These are phyloP conservation scores for Obba rivulosa DNA, from an alignment of 768 basidiomycete species.

Conservation along the genomic window DNA sequence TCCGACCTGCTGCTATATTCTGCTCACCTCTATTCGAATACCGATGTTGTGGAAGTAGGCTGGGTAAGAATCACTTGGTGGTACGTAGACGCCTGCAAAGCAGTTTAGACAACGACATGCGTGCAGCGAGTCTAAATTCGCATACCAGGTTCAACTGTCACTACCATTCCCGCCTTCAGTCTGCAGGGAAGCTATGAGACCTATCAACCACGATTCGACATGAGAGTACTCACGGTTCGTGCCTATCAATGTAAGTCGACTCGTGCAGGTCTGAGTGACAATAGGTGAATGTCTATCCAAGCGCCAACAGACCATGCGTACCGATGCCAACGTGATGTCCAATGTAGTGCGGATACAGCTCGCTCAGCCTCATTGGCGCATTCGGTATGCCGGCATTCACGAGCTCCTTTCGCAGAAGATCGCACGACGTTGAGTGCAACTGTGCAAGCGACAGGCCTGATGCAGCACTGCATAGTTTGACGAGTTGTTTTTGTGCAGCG, in stretches of 20 bases:
- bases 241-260: slow-evolving; percentile 55
- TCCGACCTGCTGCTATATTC: not conserved
- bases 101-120: not conserved
- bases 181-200: slow-evolving; percentile 31
- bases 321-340: slow-evolving; percentile 91
- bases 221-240: slow-evolving; percentile 38
- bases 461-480: slow-evolving; percentile 54
- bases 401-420: slow-evolving; percentile 64
- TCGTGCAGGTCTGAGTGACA: slow-evolving; percentile 78
- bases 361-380: slow-evolving; percentile 42
- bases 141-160: slow-evolving; percentile 85
- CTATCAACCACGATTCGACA: slow-evolving; percentile 1
- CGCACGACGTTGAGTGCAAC: slow-evolving; percentile 71
- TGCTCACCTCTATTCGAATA: slow-evolving; percentile 79
- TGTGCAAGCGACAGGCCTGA: slow-evolving; percentile 60
- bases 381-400: slow-evolving; percentile 28
- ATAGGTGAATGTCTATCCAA: not conserved
- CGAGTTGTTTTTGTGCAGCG: slow-evolving; percentile 62
- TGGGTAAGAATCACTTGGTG: slow-evolving; percentile 72
- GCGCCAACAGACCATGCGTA: slow-evolving; percentile 23
- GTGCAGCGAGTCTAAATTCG: not conserved
- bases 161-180: slow-evolving; percentile 79
- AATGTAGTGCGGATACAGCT: slow-evolving; percentile 88
- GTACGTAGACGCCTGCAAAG: slow-evolving; percentile 81
- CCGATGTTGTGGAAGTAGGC: slow-evolving; percentile 87